Evolutionary conservation across 1,139 yeast genomes (phyloP).

Genomic region (Eremothecium sinecaudum): DNA sequence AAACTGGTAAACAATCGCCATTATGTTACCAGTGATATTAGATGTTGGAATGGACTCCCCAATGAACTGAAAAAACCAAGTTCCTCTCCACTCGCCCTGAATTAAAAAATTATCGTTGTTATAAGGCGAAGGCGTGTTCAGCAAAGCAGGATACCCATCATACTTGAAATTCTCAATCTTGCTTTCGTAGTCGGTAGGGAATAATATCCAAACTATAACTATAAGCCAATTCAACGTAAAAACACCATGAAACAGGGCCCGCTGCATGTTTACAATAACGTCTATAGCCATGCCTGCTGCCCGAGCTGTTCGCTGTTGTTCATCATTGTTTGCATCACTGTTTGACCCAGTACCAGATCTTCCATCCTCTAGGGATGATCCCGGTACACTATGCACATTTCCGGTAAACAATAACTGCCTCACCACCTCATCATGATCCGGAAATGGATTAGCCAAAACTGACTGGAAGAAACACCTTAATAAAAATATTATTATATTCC

Average conservation of each 20-base stretch:
- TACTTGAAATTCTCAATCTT: conserved; percentile 14
- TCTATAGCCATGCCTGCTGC: conserved; percentile 21
- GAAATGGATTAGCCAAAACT: conserved; percentile 31
- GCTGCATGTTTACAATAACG: conserved; percentile 17
- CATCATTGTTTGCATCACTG: conserved; percentile 9
- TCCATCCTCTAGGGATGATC: not conserved
- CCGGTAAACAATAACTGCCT: conserved; percentile 1
- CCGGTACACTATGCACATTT: not conserved
- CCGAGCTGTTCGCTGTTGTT: conserved; percentile 6
- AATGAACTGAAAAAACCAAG: conserved; percentile 33
- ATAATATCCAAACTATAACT: conserved; percentile 20
- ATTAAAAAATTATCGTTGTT: conserved; percentile 21
- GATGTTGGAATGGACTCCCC: conserved; percentile 36
- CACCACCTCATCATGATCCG: conserved; percentile 18
- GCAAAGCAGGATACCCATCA: conserved; percentile 16
- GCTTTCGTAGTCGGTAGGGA: conserved; percentile 22
- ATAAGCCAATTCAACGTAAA: conserved; percentile 24
- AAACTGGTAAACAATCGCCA: conserved; percentile 28
- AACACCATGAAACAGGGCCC: conserved; percentile 21
- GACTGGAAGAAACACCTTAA: conserved; percentile 27
- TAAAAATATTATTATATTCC: conserved; percentile 17
- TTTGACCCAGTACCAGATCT: not conserved
- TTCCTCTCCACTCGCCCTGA: conserved; percentile 30
- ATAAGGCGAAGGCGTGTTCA: conserved; percentile 25
- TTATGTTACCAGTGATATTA: conserved; percentile 26